These are phyloP conservation scores for Vaccinium myrtillus DNA, from an alignment of 148 eudicot genomes.

Conservation along the genomic window DNA sequence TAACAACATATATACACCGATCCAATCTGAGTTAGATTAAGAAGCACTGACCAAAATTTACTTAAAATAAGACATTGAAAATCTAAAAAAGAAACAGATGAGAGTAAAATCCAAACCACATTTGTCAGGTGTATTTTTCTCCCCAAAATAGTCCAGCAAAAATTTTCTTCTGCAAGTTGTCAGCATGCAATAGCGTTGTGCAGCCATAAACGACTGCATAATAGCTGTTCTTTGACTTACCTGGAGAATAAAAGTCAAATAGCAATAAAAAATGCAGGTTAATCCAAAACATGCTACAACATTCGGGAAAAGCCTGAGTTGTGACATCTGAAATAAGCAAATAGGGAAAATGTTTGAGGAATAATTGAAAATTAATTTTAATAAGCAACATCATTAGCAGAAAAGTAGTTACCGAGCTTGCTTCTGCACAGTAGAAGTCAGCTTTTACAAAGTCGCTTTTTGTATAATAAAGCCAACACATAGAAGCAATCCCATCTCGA, in stretches of 20 bases:
- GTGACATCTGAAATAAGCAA: neutral
- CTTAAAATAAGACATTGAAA: neutral
- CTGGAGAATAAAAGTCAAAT: slow-evolving; percentile 33
- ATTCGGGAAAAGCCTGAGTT: neutral
- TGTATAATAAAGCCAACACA: slow-evolving; percentile 70
- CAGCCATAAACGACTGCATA: slow-evolving; percentile 63
- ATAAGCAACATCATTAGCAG: neutral
- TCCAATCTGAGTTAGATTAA: neutral
- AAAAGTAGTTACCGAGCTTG: slow-evolving; percentile 36
- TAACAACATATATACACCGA: slow-evolving; percentile 4
- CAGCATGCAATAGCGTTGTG: slow-evolving; percentile 64
- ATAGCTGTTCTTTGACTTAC: slow-evolving; percentile 75
- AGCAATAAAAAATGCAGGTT: neutral
- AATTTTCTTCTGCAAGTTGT: slow-evolving; percentile 74
- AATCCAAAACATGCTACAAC: neutral
- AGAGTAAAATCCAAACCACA: slow-evolving; percentile 52
- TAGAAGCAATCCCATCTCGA: slow-evolving; percentile 81
- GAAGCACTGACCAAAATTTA: neutral
- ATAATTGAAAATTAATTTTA: neutral
- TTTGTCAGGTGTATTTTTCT: slow-evolving; percentile 40
- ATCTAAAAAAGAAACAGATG: slow-evolving; percentile 2
- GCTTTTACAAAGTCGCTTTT: slow-evolving; percentile 71
- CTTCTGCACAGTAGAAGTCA: slow-evolving; percentile 65
- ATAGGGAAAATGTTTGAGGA: slow-evolving; percentile 1
- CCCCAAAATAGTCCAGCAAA: slow-evolving; percentile 74